Evolutionary conservation across 129 eudicot species (phyloP).

Genomic region (Gnaphalium uliginosum): DNA sequence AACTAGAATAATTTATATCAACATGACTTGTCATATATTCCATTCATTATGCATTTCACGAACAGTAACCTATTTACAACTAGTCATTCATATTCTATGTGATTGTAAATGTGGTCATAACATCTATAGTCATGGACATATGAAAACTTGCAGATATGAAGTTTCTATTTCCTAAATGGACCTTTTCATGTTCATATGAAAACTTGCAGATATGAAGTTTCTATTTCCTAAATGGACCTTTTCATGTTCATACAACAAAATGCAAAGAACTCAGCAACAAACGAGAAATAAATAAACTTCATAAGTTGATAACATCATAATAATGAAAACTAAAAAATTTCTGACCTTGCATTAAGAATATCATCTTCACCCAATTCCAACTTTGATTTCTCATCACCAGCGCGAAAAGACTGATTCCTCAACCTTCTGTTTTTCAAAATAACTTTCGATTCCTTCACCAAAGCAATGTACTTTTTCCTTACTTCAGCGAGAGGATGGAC

Average conservation of each 20-base stretch:
- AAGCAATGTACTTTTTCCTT: conserved; percentile 57
- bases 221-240: not conserved
- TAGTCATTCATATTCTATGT: not conserved
- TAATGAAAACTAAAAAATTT: not conserved
- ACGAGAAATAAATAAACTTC: not conserved
- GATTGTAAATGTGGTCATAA: not conserved
- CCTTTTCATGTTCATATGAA: not conserved
- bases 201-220: not conserved
- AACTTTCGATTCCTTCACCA: conserved; percentile 60
- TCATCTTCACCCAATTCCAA: conserved; percentile 10
- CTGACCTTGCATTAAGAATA: conserved; percentile 3
- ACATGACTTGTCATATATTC: not conserved
- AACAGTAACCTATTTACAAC: not conserved
- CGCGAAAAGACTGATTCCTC: conserved; percentile 18
- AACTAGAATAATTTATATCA: not conserved
- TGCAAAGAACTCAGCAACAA: not conserved
- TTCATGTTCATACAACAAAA: not conserved
- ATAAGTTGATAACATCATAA: not conserved
- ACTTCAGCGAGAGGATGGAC: conserved; percentile 66
- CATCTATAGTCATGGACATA: not conserved
- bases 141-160: not conserved
- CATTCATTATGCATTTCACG: not conserved
- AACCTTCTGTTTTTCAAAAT: conserved; percentile 56
- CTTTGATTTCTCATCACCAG: not conserved
- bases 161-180: not conserved